Base-by-base conservation (phyloP, 345 rosid genomes). In the Lepidium didymum region DNA sequence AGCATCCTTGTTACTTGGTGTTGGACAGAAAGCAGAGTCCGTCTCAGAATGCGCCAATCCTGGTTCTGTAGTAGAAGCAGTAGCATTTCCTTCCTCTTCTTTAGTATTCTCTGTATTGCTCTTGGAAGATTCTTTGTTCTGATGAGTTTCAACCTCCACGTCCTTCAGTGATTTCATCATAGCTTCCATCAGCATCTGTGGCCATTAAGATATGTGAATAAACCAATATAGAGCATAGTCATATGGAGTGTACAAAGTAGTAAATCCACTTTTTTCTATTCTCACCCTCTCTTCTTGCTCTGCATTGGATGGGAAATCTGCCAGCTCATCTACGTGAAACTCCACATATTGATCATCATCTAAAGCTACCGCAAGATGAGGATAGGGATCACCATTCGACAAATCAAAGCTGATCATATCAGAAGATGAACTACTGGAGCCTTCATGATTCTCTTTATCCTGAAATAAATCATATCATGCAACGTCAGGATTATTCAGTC, bases 281-380 rank as follows among this genome's bases (percentile, higher is more conserved):
- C 84, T 80, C 62, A 87, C 98, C 87, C 81, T 82, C 72, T 90
- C 98, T 81, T 93, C 97, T 81, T 88, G 96, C 80, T 85, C 90
- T 33, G 73, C 82, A 49, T 70, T 83, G 63, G 83, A 75, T 9
- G 97, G 98, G 73, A 85, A 86, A 68, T 91, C 96, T 46, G 80
- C 50, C 67, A 88, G 79, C 75, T 88, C 98, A 52, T 90, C 93
- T 35, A 92, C 79, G 54, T 85, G 84, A 75, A 85, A 90, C 81
- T 90, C 98, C 64, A 87, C 90, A 61, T 77, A 90, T 35, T 82
- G 90, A 67, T 90, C 96, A 74, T 85, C 90, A 42, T 86, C 93
- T 64, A 77, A 61, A 45, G 77, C 52, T 40, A 83, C 75, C 5
- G 85, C 82, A 56, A 78, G 84, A 77, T 83, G 83, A 57, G 85